These are phyloP conservation scores for Phlegmacium glaucopus DNA, from an alignment of 768 basidiomycete genomes.

Conservation along the genomic window DNA sequence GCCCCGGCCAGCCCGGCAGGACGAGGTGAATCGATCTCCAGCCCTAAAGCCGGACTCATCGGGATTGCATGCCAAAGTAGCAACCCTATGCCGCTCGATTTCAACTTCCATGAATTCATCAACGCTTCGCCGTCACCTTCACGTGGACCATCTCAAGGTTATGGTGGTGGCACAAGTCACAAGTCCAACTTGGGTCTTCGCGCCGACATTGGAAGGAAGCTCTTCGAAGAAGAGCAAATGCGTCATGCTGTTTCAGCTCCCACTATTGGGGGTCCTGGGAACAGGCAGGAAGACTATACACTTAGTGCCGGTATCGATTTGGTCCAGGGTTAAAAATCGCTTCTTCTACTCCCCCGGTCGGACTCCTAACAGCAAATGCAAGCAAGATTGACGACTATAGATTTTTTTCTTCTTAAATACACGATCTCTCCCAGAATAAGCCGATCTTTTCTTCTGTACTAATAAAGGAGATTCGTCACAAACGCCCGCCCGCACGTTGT, in stretches of 20 bases:
- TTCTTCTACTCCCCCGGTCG: constrained; percentile 1
- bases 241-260: constrained; percentile 29
- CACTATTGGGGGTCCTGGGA: constrained; percentile 13
- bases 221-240: constrained; percentile 71
- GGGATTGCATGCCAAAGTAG: constrained; percentile 14
- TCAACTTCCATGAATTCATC: constrained; percentile 71
- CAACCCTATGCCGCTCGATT: constrained; percentile 34
- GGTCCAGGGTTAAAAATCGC: constrained; percentile 33
- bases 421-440: constrained; percentile 5
- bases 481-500: constrained; percentile 29
- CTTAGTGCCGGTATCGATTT: constrained; percentile 45
- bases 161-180: constrained; percentile 20
- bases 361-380: constrained; percentile 5
- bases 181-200: constrained; percentile 49
- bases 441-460: constrained; percentile 30
- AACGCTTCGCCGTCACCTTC: constrained; percentile 68
- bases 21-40: constrained; percentile 20
- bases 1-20: constrained; percentile 19
- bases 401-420: constrained; percentile 9
- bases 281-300: constrained; percentile 26
- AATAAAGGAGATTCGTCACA: constrained; percentile 33
- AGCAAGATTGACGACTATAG: constrained; percentile 9
- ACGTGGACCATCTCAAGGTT: constrained; percentile 23
- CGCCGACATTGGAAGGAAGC: constrained; percentile 60
- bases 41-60: constrained; percentile 33